Conservation (phyloP, 139 green algal genomes). For the Micractinium sp. region DNA sequence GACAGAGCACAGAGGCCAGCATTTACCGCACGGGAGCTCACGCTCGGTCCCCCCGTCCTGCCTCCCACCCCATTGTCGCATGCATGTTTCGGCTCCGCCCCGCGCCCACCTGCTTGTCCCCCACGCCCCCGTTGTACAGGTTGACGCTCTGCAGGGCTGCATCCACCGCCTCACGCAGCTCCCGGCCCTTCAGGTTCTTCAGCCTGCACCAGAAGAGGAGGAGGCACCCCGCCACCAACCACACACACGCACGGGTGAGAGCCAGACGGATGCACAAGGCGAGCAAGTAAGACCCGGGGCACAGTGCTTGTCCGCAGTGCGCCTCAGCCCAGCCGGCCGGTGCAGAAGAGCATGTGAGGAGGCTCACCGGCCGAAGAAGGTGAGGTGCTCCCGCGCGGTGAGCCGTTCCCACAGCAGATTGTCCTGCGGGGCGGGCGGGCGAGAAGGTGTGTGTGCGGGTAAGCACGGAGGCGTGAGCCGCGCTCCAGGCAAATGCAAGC, state of each 20-base stretch:
- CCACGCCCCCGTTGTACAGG: slow-evolving; percentile 42
- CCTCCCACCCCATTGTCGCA: not conserved
- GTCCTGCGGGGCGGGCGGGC: not conserved
- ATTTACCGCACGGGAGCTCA: not conserved
- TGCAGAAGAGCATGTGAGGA: too few relatives aligned
- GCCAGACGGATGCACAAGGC: too few relatives aligned
- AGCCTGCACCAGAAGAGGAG: not conserved
- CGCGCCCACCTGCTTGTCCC: slow-evolving; percentile 40
- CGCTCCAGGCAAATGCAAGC: too few relatives aligned
- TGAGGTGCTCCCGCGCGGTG: slow-evolving; percentile 89
- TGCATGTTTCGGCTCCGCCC: too few relatives aligned
- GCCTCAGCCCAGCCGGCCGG: too few relatives aligned
- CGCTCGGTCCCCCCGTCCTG: not conserved
- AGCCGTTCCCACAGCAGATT: slow-evolving; percentile 93
- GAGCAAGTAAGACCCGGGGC: too few relatives aligned
- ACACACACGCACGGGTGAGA: too few relatives aligned
- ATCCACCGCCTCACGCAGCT: slow-evolving; percentile 35
- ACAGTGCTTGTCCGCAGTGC: too few relatives aligned
- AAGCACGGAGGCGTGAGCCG: too few relatives aligned
- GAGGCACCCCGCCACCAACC: not conserved
- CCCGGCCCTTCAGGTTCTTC: slow-evolving; percentile 1
- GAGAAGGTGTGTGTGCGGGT: not conserved
- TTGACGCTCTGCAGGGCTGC: slow-evolving; percentile 53
- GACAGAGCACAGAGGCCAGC: not conserved
- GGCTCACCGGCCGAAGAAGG: slow-evolving; percentile 81